Conservation (phyloP, 2,329 filamentous ascomycete species). For the Beauveria sp. region DNA sequence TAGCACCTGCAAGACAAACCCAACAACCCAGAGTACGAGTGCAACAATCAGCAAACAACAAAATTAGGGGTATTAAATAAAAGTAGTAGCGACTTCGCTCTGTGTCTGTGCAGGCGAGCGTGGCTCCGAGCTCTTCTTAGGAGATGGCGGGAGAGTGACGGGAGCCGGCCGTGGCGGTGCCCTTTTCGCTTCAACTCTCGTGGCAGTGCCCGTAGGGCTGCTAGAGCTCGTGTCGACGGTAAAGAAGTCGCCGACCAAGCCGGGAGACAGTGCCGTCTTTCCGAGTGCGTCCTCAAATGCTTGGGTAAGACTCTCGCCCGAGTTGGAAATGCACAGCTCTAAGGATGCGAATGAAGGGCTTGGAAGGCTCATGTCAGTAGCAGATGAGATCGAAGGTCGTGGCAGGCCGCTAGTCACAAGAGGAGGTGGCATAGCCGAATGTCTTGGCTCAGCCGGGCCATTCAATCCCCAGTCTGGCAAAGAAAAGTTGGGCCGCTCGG, state of each 20-base stretch:
- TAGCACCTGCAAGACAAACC: not conserved
- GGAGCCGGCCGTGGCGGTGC: conserved; percentile 26
- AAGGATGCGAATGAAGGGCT: conserved; percentile 30
- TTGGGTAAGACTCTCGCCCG: conserved; percentile 24
- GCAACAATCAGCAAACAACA: not conserved
- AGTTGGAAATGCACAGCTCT: conserved; percentile 26
- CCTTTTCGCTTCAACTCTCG: conserved; percentile 24
- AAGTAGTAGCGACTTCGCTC: not conserved
- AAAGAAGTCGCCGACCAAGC: conserved; percentile 13
- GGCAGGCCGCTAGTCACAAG: conserved; percentile 19
- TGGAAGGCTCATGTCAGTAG: conserved; percentile 24
- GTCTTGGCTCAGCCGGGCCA: conserved; percentile 21
- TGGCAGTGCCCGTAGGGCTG: conserved; percentile 10
- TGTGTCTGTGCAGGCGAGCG: not conserved
- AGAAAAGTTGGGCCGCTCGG: conserved; percentile 13
- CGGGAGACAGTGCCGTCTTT: not conserved
- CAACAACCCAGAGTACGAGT: not conserved
- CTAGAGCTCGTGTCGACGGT: conserved; percentile 11
- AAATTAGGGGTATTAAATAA: not conserved
- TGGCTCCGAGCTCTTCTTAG: conserved; percentile 1
- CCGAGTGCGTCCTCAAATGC: conserved; percentile 21
- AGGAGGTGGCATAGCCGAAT: conserved; percentile 28
- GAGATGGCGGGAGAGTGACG: conserved; percentile 21
- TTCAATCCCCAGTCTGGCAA: conserved; percentile 23
- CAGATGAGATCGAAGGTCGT: conserved; percentile 19